phyloP scores from a whole-genome alignment of 805 yeast species.

The Myxozyma udenii region DNA sequence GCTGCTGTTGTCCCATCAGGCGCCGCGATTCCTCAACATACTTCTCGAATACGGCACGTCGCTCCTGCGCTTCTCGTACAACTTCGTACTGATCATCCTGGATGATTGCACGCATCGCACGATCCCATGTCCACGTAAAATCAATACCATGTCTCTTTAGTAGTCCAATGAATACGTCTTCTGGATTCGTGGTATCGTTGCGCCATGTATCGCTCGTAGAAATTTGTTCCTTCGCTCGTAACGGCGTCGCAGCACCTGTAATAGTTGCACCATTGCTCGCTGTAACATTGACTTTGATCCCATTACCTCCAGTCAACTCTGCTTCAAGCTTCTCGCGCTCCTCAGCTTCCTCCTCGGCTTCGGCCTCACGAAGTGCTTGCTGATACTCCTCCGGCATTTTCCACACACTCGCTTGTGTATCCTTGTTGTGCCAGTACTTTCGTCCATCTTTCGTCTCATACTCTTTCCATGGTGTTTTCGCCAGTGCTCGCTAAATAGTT shows the following conservation, averaged over 20 bases:
- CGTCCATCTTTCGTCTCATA: conserved; percentile 54
- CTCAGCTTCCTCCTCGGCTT: conserved; percentile 18
- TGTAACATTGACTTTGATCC: neutral
- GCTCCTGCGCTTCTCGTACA: conserved; percentile 56
- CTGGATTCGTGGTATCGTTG: conserved; percentile 2
- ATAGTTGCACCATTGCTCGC: neutral
- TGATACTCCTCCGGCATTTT: conserved; percentile 59
- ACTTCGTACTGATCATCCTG: conserved; percentile 66
- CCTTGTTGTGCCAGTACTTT: conserved; percentile 64
- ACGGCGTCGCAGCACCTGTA: neutral
- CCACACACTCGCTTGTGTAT: conserved; percentile 73
- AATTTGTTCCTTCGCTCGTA: neutral
- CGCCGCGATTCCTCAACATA: conserved; percentile 43
- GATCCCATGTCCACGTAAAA: conserved; percentile 70
- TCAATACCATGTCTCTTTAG: conserved; percentile 58
- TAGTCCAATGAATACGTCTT: conserved; percentile 48
- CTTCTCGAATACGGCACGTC: conserved; percentile 63
- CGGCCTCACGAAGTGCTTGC: conserved; percentile 29
- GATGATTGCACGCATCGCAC: conserved; percentile 58
- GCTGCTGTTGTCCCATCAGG: conserved; percentile 39
- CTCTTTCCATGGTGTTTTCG: conserved; percentile 54
- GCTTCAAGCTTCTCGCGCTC: conserved; percentile 15
- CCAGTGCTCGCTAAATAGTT: conserved; percentile 43
- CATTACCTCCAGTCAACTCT: neutral
- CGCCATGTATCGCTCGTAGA: conserved; percentile 31